Conservation (phyloP, 1,284 basidiomycete genomes). For the Ustilago bromivora region DNA sequence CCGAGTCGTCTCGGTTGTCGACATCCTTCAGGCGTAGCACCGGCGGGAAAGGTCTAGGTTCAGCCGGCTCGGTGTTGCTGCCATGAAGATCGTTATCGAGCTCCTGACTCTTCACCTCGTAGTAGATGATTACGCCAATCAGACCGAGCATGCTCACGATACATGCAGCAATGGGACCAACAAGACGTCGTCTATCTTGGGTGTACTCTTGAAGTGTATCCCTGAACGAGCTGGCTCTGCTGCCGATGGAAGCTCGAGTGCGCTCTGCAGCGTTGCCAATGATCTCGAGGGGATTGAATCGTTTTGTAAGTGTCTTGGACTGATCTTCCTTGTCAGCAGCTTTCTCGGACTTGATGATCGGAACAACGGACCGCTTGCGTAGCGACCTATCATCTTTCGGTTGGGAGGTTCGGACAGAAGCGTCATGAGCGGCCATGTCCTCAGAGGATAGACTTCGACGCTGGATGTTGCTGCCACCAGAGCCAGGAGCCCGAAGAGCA, state of each 20-base stretch:
- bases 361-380: not conserved
- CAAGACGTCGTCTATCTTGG: not conserved
- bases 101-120: not conserved
- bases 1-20: not conserved
- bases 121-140: not conserved
- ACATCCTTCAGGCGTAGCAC: not conserved
- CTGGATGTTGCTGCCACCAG: not conserved
- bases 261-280: conserved; percentile 1
- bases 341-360: not conserved
- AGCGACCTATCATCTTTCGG: not conserved
- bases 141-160: not conserved
- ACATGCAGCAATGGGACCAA: not conserved
- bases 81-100: not conserved
- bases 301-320: not conserved
- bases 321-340: not conserved
- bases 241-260: conserved; percentile 1
- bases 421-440: not conserved
- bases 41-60: not conserved
- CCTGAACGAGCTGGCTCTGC: not conserved
- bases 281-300: conserved; percentile 8
- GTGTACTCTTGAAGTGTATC: not conserved
- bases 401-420: too few species aligned
- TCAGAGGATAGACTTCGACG: not conserved
- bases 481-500: conserved; percentile 5
- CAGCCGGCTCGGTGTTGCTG: not conserved